A percentile compares a stretch with the other conserved stretches of the same genome.
Evolutionary conservation across 352 stramenopile species (phyloP).

Genomic region (Phytophthora fragariaefolia): DNA sequence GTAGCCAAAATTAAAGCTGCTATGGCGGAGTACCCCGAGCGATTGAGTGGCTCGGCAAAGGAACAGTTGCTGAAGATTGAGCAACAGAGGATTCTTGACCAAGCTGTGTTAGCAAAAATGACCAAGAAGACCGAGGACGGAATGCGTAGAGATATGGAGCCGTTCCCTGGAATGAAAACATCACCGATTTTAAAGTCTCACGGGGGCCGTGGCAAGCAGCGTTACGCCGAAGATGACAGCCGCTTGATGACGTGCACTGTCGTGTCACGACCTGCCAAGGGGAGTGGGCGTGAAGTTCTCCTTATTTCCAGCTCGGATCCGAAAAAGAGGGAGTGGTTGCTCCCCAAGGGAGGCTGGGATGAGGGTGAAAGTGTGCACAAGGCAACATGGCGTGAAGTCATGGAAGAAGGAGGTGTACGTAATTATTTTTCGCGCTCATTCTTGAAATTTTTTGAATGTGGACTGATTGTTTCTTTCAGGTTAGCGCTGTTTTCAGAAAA

Average conservation of each 20-base stretch:
- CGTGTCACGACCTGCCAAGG: background rate
- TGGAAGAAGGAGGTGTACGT: conserved; percentile 34
- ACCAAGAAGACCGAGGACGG: background rate
- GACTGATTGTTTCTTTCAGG: conserved; percentile 10
- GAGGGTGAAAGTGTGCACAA: conserved; percentile 2
- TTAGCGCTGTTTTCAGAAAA: background rate
- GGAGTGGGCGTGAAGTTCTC: conserved; percentile 8
- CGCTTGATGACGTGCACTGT: background rate
- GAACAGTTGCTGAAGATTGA: conserved; percentile 4
- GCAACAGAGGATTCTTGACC: background rate
- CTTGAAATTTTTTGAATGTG: background rate
- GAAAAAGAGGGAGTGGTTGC: conserved; percentile 17
- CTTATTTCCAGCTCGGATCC: conserved; percentile 30
- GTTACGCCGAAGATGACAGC: background rate
- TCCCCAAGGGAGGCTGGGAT: conserved; percentile 31
- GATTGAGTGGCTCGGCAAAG: background rate
- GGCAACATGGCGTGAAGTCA: conserved; percentile 13
- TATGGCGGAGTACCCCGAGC: background rate
- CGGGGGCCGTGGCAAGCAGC: background rate
- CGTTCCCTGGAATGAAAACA: background rate
- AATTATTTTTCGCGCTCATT: background rate
- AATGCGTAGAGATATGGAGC: background rate
- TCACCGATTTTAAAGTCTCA: background rate
- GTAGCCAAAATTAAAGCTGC: background rate
- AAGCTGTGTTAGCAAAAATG: background rate